Evolutionary conservation across 2,329 filamentous ascomycete genomes (phyloP).

Genomic region (Colletotrichum acutatum): DNA sequence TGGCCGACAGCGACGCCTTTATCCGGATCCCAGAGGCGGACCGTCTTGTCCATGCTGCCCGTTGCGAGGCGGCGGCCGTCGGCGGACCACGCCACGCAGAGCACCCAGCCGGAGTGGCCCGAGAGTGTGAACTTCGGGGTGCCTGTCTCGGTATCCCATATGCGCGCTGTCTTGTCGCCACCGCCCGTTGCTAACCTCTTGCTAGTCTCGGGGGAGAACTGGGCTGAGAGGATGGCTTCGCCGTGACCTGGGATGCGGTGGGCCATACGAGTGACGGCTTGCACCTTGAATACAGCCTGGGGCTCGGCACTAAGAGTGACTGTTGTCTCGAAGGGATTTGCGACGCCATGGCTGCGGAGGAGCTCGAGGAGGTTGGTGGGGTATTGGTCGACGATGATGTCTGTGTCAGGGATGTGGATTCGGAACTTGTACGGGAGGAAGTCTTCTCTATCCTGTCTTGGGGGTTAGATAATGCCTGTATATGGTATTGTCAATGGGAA

Average conservation of each 20-base stretch:
- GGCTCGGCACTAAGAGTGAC: slow-evolving; percentile 73
- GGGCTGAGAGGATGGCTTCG: slow-evolving; percentile 85
- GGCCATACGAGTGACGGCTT: slow-evolving; percentile 89
- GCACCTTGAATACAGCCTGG: slow-evolving; percentile 93
- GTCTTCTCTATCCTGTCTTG: slow-evolving; percentile 62
- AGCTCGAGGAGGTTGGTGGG: slow-evolving; percentile 65
- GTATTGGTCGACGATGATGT: slow-evolving; percentile 66
- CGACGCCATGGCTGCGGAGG: slow-evolving; percentile 65
- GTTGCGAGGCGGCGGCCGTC: slow-evolving; percentile 86
- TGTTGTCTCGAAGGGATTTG: slow-evolving; percentile 67
- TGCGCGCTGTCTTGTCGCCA: slow-evolving; percentile 88
- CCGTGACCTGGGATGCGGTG: slow-evolving; percentile 91
- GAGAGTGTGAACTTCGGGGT: slow-evolving; percentile 88
- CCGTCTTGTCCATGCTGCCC: slow-evolving; percentile 91
- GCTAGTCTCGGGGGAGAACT: slow-evolving; percentile 85
- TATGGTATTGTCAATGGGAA: too few relatives aligned
- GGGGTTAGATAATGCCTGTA: not conserved
- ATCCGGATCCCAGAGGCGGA: slow-evolving; percentile 89
- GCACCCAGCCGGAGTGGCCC: slow-evolving; percentile 90
- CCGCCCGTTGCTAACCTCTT: slow-evolving; percentile 86
- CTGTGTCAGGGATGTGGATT: slow-evolving; percentile 66
- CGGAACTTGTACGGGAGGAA: slow-evolving; percentile 71
- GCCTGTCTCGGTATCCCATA: slow-evolving; percentile 96
- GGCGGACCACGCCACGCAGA: slow-evolving; percentile 88
- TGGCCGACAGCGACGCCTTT: slow-evolving; percentile 80